Base-by-base conservation (phyloP, 495 filamentous ascomycete species). In the Aspergillus conjunctus region DNA sequence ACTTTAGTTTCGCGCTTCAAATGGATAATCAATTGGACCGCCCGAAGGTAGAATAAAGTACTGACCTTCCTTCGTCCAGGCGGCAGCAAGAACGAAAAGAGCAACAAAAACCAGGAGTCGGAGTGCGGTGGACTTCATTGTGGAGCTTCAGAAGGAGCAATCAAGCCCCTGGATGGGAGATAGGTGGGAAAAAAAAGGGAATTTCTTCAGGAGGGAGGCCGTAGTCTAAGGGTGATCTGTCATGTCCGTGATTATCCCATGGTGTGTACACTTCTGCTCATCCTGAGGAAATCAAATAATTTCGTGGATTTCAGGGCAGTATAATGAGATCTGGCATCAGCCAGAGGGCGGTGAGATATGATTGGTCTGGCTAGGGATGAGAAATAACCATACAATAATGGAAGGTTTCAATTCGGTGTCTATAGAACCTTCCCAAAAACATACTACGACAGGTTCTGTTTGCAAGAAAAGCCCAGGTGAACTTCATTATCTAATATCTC, bases 11-110 rank as follows among this genome's bases (percentile, higher is more conserved):
- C 12, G 43, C 39, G 2, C 26, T 51, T 22, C 32, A 50, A 30
- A 4, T 31, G 31, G 15, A 34, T 15, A 50, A 1, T 17, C n/a
- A 4, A 51, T 65, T 58, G 41, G 32, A 56, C 50, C 15, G 20
- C 41, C 8, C 6, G 32, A 37, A 44, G 20, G 21, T 10, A 4
- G 34, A 26, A 33, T 14, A 58, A 33, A 37, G 48, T 30, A 77
- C 82, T 56, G 72, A 88, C 91, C 91, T 84, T 94, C 91, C 77
- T 93, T 92, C 9, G 84, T 83, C 89, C 91, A 96, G 15, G 90
- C 91, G 59, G 84, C 83, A 46, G 82, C 85, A 33, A 89, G 65
- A 9, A 84, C 83, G 22, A 85, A 79, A 34, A 90, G 75, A 48
- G 73, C 65, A 54, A 72, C 69, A 22, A 78, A 67, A 41, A 77